Evolutionary conservation across 2,329 filamentous ascomycete species (phyloP), one percentile per base, ranked within the genome.

Genomic region (Botrytis fragariae): DNA sequence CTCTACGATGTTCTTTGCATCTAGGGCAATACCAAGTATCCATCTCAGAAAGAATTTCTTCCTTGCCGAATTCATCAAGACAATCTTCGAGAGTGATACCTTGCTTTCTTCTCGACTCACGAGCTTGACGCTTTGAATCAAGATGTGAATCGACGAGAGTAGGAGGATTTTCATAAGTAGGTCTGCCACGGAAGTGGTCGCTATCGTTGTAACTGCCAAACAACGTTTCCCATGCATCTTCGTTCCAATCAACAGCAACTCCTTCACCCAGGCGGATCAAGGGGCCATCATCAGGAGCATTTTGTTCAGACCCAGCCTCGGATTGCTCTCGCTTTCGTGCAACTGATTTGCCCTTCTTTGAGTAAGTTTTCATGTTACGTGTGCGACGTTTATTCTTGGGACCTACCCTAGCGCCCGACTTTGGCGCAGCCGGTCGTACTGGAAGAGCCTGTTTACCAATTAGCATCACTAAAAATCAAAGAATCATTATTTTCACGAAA

Each of bases 21-120:
- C 94, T 90, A 73, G 94, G 95, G 80, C 96, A 99, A 81, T 97
- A 98, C 96, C 96, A 99, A 74, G 94, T 95, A 81, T 99, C 97
- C 80, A 97, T 93, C 81, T 98, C 94, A 0, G 95, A 98, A 7
- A 99, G 85, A 22, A 97, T 90, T 83, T 99, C 96, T 74, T 95
- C 93, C 81, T 95, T 95, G 80, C 96, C 93, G 77, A 97, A 98
- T 82, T 98, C 96, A 74, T 95, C 92, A 72, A 99, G 88, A 80
- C 96, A 99, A 78, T 98, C 94, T 35, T 96, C 92, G 7, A 99
- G 86, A 0, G 90, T 91, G 76, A 98, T 91, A 42, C 96, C 96
- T 71, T 90, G 87, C 82, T 91, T 92, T 78, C 87, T 88, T 12
- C 94, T 91, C 74, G 84, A 85, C 67, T 86, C 85, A 54, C 95